Evolutionary conservation across 2,329 filamentous ascomycete species (phyloP), one percentile per base, ranked within the genome.

Genomic region (Dothidotthia symphoricarpi): DNA sequence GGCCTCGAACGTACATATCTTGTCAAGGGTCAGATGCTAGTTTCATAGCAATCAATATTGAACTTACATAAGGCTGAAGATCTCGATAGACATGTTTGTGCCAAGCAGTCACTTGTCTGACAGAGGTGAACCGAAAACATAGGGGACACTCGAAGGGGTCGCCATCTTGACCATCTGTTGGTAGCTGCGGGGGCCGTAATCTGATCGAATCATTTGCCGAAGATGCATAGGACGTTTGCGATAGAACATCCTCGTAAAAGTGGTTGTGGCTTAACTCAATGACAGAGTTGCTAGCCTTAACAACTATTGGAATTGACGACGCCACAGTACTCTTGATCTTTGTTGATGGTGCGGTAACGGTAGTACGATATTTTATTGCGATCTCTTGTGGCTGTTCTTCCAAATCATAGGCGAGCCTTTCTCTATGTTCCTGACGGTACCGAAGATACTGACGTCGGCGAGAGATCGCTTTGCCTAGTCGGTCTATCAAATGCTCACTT

Each of bases 91-190:
- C 40, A 28, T 46, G 46, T 26, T 48, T 47, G 16, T 49, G 38
- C 52, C 52, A 56, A 6, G 41, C 37, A 9, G 29, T 17, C 17
- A 25, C 24, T 17, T 33, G 34, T 7, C 24, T 12, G 6, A 43
- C 36, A 14, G 36, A 36, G n/a, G 45, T 45, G 9, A 61, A 41
- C 2, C 36, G 39, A 32, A 37, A 55, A 36, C 58, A 62, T 5
- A 60, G 45, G 8, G 57, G 54, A 40, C 59, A 65, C 42, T 60
- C 51, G 31, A 64, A 65, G 4, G 53, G 56, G 6, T 56, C 16
- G n/a, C 49, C 53, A 22, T 55, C 32, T 22, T 45, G 34, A 4
- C 34, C 50, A 35, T 45, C 22, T 12, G 49, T 35, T 14, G 59
- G 57, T n/a, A 58, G 36, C 2, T 43, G 34, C 14, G 57, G 55